phyloP scores from a whole-genome alignment of 768 basidiomycete species.

The Agaricus sinodeliciosus region DNA sequence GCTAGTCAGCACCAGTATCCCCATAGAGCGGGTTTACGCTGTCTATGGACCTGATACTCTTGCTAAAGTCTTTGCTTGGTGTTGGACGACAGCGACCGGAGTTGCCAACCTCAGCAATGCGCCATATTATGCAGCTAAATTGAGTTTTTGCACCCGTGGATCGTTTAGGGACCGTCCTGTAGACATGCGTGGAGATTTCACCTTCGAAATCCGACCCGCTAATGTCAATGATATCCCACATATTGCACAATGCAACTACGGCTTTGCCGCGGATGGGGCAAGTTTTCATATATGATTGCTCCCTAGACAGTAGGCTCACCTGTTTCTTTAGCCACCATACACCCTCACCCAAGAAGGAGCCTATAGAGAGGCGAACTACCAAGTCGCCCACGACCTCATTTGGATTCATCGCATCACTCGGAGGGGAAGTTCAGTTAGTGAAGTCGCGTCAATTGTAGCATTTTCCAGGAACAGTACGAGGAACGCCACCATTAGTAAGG shows the following conservation, averaged over 20 bases:
- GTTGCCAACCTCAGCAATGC: slow-evolving; percentile 23
- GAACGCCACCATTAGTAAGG: slow-evolving; percentile 66
- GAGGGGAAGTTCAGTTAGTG: slow-evolving; percentile 14
- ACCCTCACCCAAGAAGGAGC: slow-evolving; percentile 35
- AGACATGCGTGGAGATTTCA: slow-evolving; percentile 16
- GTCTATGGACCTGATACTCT: slow-evolving; percentile 53
- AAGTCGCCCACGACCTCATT: slow-evolving; percentile 40
- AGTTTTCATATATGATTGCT: slow-evolving; percentile 16
- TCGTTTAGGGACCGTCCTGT: slow-evolving; percentile 25
- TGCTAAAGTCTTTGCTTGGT: slow-evolving; percentile 34
- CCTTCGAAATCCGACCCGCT: slow-evolving; percentile 40
- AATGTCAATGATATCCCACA: slow-evolving; percentile 24
- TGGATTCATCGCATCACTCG: slow-evolving; percentile 55
- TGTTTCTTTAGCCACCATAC: slow-evolving; percentile 46
- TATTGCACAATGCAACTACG: slow-evolving; percentile 43
- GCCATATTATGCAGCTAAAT: slow-evolving; percentile 58
- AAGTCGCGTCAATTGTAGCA: slow-evolving; percentile 62
- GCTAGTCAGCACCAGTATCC: slow-evolving; percentile 27
- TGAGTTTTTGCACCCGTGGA: slow-evolving; percentile 45
- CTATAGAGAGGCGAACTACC: slow-evolving; percentile 37
- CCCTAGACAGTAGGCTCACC: background rate
- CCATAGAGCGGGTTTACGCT: slow-evolving; percentile 48
- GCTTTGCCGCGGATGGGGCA: slow-evolving; percentile 56
- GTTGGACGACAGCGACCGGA: slow-evolving; percentile 44
- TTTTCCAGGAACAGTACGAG: slow-evolving; percentile 52